phyloP scores from a whole-genome alignment of 2,329 filamentous ascomycete genomes.

The Dendrostoma leiphaemia region DNA sequence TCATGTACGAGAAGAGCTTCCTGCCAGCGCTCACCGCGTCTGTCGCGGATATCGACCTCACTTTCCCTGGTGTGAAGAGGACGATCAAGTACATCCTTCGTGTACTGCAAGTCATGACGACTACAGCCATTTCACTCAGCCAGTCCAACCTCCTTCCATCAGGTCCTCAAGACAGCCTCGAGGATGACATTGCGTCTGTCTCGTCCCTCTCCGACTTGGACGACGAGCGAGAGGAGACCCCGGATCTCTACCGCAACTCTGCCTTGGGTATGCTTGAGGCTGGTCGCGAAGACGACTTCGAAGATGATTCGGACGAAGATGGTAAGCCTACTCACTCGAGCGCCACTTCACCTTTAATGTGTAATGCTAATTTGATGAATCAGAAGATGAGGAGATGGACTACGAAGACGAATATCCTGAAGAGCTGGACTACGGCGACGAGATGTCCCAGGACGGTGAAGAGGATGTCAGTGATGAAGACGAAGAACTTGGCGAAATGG shows the following conservation, averaged over 20 bases:
- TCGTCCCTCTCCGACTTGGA: conserved; percentile 88
- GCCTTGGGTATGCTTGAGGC: conserved; percentile 93
- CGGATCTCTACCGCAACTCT: conserved; percentile 94
- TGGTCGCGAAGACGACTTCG: conserved; percentile 76
- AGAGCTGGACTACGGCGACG: conserved; percentile 87
- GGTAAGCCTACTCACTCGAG: conserved; percentile 35
- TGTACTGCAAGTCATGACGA: conserved; percentile 82
- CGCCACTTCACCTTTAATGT: conserved; percentile 4
- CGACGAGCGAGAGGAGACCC: conserved; percentile 88
- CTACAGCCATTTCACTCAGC: conserved; percentile 82
- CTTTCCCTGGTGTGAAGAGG: conserved; percentile 88
- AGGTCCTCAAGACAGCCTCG: conserved; percentile 63
- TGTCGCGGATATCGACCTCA: conserved; percentile 92
- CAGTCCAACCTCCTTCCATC: conserved; percentile 71
- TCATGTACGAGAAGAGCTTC: conserved; percentile 99
- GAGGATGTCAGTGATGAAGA: conserved; percentile 86
- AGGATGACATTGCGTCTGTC: conserved; percentile 83
- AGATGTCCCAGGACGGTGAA: conserved; percentile 73
- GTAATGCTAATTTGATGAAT: conserved; percentile 38
- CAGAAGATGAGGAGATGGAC: conserved; percentile 78
- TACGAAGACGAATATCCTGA: conserved; percentile 90
- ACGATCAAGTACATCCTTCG: conserved; percentile 95
- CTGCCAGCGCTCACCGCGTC: conserved; percentile 84
- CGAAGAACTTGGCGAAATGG: conserved; percentile 79
- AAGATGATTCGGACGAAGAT: conserved; percentile 63